Conservation (phyloP, 78 protist species). For the Guillardia theta region DNA sequence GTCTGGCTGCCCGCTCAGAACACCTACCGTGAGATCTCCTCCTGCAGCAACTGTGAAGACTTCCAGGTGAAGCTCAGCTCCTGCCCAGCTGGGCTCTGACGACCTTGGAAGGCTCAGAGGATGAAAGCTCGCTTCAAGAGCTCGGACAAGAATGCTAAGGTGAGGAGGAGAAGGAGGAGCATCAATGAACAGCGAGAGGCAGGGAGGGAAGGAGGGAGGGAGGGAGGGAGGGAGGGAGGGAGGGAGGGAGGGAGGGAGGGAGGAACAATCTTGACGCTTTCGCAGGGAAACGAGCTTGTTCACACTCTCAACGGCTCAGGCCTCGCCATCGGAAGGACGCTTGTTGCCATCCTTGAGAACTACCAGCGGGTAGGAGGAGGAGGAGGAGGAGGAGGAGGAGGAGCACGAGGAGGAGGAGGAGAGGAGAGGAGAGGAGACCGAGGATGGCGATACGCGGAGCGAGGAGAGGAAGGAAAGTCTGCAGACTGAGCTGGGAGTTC, state of each 20-base stretch:
- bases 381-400: too few relatives aligned
- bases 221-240: too few relatives aligned
- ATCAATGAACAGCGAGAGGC: too few relatives aligned
- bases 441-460: neutral
- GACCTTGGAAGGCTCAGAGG: neutral
- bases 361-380: neutral
- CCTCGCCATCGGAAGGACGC: conserved; percentile 42
- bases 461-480: neutral
- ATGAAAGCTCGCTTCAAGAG: neutral
- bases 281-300: neutral
- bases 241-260: neutral
- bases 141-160: neutral
- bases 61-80: conserved; percentile 25
- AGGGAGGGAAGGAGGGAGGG: too few relatives aligned
- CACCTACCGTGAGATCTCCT: conserved; percentile 38
- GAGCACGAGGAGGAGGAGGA: too few relatives aligned
- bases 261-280: neutral
- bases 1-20: conserved; percentile 26
- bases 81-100: too few relatives aligned
- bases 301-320: conserved; percentile 33
- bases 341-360: conserved; percentile 54
- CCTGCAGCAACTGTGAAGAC: conserved; percentile 46
- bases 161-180: neutral
- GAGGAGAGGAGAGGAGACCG: too few relatives aligned
- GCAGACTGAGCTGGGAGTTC: neutral